These are phyloP conservation scores for Gossypium longicalyx DNA, from an alignment of 345 rosid species.

Conservation along the genomic window DNA sequence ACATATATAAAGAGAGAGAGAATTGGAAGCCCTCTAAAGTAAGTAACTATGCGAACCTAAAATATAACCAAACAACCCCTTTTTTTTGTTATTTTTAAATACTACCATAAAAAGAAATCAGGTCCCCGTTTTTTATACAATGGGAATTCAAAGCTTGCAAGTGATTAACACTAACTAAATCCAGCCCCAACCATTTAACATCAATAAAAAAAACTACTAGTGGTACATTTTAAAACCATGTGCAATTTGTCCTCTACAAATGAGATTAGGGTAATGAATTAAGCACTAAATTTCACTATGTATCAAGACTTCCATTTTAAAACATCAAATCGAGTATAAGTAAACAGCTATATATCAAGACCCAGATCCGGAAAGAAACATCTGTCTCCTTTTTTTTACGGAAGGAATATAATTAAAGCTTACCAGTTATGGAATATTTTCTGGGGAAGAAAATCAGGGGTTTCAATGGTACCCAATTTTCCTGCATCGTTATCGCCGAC, in stretches of 20 bases:
- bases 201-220: neutral
- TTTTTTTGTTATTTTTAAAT: neutral
- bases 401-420: neutral
- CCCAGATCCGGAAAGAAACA: neutral
- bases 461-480: slow-evolving; percentile 33
- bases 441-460: slow-evolving; percentile 22
- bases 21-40: neutral
- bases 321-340: neutral
- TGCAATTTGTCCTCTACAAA: neutral
- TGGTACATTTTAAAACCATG: neutral
- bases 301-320: neutral
- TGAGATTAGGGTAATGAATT: neutral
- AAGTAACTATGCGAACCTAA: neutral
- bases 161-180: neutral
- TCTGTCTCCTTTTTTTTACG: neutral
- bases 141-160: no score
- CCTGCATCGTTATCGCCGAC: slow-evolving; percentile 25
- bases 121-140: neutral
- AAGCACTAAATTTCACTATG: neutral
- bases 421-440: slow-evolving; percentile 23
- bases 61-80: neutral
- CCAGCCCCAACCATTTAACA: neutral
- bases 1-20: neutral
- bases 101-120: neutral
- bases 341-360: neutral